Base-by-base conservation (phyloP, 441 rosid species). In the Populus tomentosa region DNA sequence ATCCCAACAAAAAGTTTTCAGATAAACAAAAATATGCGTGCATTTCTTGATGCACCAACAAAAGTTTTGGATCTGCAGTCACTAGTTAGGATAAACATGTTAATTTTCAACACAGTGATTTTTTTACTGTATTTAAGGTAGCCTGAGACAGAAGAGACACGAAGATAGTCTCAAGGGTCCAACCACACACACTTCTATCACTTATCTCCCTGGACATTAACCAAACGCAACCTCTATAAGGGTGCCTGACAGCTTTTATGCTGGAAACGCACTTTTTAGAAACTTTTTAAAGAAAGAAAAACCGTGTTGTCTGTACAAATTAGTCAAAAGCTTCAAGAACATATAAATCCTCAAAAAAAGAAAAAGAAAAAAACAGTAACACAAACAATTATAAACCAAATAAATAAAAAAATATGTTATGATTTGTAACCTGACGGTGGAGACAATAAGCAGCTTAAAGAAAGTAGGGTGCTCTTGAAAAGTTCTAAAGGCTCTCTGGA, bases 371-470 rank as follows among this genome's bases (percentile, higher is more conserved):
- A 23, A n/a, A 2, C n/a, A 8, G 11, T 5, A 56, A 23, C 64
- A 53, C 8, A 6, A 10, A 30, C 24, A 30, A 16, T 59, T 11
- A 56, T 4, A 28, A 32, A 28, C 11, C 23, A 24, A 14, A 5
- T 18, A 72, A 42, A 24, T n/a, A 53, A 71, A 30, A 1, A 72
- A 56, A 2, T 72, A 21, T 46, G 5, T 28, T 18, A 42, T 21
- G 11, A 76, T n/a, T 1, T 42, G 26, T 14, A n/a, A 78, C 86
- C 94, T 89, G 84, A 86, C 82, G n/a, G 90, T 76, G 78, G 85
- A 76, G 86, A 87, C 69, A 28, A 87, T 21, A 75, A 90, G 86
- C 66, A 90, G 79, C 87, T 88, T 91, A 77, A 88, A 77, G 21
- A 86, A 63, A 10, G 84, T 77, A 78, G 97, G 87, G 75, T 84